A percentile compares a stretch with the other conserved stretches of the same genome.
These are phyloP conservation scores for Oryza nivara DNA, from an alignment of 176 grass and related monocot genomes.

Conservation along the genomic window DNA sequence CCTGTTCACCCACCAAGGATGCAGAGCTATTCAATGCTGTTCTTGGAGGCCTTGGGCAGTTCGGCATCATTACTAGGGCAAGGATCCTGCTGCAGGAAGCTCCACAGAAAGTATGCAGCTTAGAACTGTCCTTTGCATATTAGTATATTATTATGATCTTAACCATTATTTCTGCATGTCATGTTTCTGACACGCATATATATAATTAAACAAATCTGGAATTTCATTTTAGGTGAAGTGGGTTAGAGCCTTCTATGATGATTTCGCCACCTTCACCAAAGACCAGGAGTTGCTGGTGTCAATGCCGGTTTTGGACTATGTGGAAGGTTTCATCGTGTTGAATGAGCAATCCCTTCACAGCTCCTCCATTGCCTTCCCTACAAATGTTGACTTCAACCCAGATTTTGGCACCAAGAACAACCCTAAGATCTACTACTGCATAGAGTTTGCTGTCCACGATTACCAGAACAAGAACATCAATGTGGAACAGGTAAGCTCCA, in stretches of 20 bases:
- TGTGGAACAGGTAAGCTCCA: constrained; percentile 52
- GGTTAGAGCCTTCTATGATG: constrained; percentile 87
- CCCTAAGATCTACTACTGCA: constrained; percentile 79
- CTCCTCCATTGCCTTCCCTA: constrained; percentile 80
- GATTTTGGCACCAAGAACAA: constrained; percentile 64
- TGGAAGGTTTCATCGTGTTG: constrained; percentile 87
- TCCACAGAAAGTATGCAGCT: constrained; percentile 70
- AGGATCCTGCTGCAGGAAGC: constrained; percentile 88
- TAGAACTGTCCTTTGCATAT: constrained; percentile 21
- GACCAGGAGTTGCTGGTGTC: constrained; percentile 88
- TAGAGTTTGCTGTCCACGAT: constrained; percentile 86
- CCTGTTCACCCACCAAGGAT: constrained; percentile 65
- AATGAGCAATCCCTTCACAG: constrained; percentile 79
- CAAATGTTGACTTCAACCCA: constrained; percentile 65
- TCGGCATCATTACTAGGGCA: constrained; percentile 95
- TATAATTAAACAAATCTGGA: constrained; percentile 23
- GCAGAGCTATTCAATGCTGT: constrained; percentile 86
- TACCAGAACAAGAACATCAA: constrained; percentile 49
- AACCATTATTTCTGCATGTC: neutral
- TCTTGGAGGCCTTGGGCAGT: constrained; percentile 87
- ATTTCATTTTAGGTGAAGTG: constrained; percentile 66
- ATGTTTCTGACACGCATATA: constrained; percentile 33
- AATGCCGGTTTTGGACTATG: constrained; percentile 78
- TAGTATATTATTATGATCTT: neutral
- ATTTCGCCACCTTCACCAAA: constrained; percentile 73